Evolutionary conservation across 1,139 yeast species (phyloP).

Genomic region (Suhomyces guaymorum): DNA sequence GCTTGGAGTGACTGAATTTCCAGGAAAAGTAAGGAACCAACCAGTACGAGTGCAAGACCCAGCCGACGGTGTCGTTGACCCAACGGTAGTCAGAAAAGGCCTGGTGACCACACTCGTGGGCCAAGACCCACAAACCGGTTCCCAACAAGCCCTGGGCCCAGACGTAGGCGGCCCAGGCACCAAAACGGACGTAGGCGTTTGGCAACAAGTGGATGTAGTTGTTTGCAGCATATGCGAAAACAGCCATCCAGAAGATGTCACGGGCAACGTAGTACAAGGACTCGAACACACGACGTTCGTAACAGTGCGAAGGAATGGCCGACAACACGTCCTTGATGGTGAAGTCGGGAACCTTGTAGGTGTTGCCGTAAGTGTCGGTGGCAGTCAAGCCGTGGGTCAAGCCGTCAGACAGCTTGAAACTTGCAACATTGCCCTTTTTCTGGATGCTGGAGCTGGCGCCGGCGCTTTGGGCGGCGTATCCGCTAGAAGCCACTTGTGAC

Average conservation of each 20-base stretch:
- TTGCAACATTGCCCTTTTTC: constrained; percentile 40
- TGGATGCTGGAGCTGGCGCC: constrained; percentile 22
- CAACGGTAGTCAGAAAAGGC: constrained; percentile 73
- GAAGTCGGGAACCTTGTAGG: constrained; percentile 70
- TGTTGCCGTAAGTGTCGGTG: constrained; percentile 61
- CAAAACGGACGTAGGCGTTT: constrained; percentile 28
- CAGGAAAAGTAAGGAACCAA: constrained; percentile 86
- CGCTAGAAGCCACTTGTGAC: constrained; percentile 14
- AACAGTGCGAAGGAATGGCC: constrained; percentile 76
- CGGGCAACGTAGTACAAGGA: constrained; percentile 66
- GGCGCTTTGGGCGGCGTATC: constrained; percentile 13
- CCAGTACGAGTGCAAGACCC: constrained; percentile 77
- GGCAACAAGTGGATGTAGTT: constrained; percentile 46
- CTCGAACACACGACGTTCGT: constrained; percentile 58
- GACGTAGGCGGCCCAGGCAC: constrained; percentile 41
- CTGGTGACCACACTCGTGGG: constrained; percentile 90
- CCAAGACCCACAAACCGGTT: constrained; percentile 82
- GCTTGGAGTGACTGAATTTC: constrained; percentile 81
- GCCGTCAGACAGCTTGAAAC: constrained; percentile 20
- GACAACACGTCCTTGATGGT: constrained; percentile 71
- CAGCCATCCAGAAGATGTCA: constrained; percentile 55
- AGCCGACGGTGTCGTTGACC: constrained; percentile 76
- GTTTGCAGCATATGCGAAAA: constrained; percentile 55
- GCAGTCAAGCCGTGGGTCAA: constrained; percentile 38
- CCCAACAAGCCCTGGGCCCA: constrained; percentile 65